A percentile compares a stretch with the other conserved stretches of the same genome.
Conservation (phyloP, 2,329 filamentous ascomycete genomes). For the Aschersonia sp. region DNA sequence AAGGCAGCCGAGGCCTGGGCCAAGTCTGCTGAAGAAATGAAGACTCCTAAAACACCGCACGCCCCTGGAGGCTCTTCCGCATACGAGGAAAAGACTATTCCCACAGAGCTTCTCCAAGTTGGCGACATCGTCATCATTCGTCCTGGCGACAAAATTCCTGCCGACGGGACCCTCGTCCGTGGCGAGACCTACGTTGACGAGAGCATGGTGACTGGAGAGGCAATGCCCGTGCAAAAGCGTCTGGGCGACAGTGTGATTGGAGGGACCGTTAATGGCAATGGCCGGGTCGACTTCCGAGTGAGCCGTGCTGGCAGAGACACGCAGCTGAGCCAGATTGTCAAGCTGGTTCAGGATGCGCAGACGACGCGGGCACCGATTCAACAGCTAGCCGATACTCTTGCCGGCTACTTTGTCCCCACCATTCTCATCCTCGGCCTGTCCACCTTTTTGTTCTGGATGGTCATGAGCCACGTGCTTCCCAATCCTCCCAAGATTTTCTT, state of each 20-base stretch:
- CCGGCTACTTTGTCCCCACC: constrained; percentile 84
- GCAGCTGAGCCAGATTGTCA: constrained; percentile 94
- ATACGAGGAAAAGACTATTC: constrained; percentile 72
- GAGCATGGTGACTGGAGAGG: constrained; percentile 96
- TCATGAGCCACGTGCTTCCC: constrained; percentile 71
- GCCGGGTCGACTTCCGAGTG: constrained; percentile 81
- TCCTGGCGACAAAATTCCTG: constrained; percentile 92
- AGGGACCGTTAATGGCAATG: constrained; percentile 89
- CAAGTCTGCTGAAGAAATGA: constrained; percentile 14
- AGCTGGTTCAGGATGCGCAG: constrained; percentile 94
- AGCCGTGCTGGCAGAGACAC: constrained; percentile 88
- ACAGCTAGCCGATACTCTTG: constrained; percentile 75
- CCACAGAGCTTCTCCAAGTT: constrained; percentile 86
- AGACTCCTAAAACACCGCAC: constrained; percentile 27
- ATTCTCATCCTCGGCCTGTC: constrained; percentile 73
- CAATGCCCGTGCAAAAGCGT: constrained; percentile 85
- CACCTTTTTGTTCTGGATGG: constrained; percentile 89
- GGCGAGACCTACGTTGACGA: constrained; percentile 93
- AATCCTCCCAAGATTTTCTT: constrained; percentile 84
- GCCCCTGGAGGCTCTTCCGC: constrained; percentile 36
- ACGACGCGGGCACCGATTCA: constrained; percentile 91
- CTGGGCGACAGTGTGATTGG: constrained; percentile 71
- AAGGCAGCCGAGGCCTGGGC: constrained; percentile 74
- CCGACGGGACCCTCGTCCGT: constrained; percentile 73
- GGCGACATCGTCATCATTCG: constrained; percentile 86